Conservation (phyloP, 805 yeast species). For the Ogataea glucozyma region DNA sequence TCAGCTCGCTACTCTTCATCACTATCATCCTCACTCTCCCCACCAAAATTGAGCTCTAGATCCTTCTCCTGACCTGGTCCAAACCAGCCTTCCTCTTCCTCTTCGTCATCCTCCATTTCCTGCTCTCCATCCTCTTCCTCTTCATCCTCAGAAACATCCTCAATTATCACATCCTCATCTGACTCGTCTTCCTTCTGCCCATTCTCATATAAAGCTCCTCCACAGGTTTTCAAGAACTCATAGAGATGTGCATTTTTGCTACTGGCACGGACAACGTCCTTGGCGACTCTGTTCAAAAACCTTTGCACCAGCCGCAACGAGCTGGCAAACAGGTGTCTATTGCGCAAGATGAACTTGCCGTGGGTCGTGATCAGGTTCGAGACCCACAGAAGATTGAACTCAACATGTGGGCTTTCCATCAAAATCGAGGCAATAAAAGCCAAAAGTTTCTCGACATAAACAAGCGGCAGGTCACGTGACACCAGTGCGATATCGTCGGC, state of each 20-base stretch:
- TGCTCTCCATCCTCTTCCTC: conserved; percentile 16
- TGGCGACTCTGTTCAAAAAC: conserved; percentile 71
- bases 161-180: conserved; percentile 31
- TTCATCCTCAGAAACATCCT: conserved; percentile 36
- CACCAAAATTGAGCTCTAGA: conserved; percentile 35
- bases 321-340: conserved; percentile 63
- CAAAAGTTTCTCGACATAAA: conserved; percentile 70
- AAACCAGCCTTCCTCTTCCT: conserved; percentile 27
- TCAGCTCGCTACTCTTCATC: conserved; percentile 24
- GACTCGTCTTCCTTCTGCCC: conserved; percentile 23
- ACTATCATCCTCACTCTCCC: conserved; percentile 36
- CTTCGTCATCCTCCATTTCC: background rate
- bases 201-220: conserved; percentile 20
- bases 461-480: conserved; percentile 67
- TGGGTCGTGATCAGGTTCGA: conserved; percentile 66
- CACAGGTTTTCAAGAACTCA: conserved; percentile 45
- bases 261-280: conserved; percentile 62
- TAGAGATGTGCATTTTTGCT: conserved; percentile 55
- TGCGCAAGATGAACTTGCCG: conserved; percentile 68
- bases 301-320: conserved; percentile 71
- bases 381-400: conserved; percentile 83
- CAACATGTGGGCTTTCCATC: conserved; percentile 77
- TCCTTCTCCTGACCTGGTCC: conserved; percentile 35
- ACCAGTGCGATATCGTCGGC: conserved; percentile 68
- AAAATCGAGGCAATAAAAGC: conserved; percentile 67